Evolutionary conservation across 2,329 filamentous ascomycete species (phyloP), one percentile per base, ranked within the genome.

Genomic region (Aspergillus latus): DNA sequence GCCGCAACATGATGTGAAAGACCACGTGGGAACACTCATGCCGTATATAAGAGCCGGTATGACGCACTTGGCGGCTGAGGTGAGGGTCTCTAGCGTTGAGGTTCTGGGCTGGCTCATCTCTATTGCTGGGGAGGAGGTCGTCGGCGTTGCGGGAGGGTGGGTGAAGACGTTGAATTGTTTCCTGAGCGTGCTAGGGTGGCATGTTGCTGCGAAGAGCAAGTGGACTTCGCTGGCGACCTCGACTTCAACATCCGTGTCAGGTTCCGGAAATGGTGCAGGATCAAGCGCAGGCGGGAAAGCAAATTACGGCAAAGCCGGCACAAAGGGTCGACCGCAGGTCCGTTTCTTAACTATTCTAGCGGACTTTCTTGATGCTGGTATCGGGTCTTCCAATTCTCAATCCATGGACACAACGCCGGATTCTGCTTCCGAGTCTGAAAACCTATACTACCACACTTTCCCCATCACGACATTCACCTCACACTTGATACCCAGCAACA

Each of bases 81-180:
- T 97, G 61, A 88, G 92, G 50, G 80, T 85, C 48, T 89, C 92
- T 53, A 84, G 90, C 0, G 82, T 97, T 0, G 87, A 89, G 52
- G 83, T 92, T 5, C 78, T 99, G 60, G 89, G 92, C 63, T 97
- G 92, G 92, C 78, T 97, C n/a, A 79, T 97, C 2, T 83, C 88
- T 11, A 82, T 85, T 11, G 89, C 90, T 0, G 86, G 85, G 1
- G 82, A 87, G 21, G 88, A 91, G 55, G 81, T 92, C 0, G 89
- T 97, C 15, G 83, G 86, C 39, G 89, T 87, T 59, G 85, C 92
- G 0, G 93, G 93, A 13, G 93, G 93, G 10, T 99, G 94, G 94
- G 85, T 95, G 52, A 96, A 96, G 77, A 96, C 91, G 10, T 76
- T 97, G 45, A 92, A 90, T 66, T 91, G 89, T 64, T 93, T 97